Percentiles rank a stretch among this genome's conserved stretches.
Conservation (phyloP, 768 basidiomycete species). For the Plicaturopsis crispa region DNA sequence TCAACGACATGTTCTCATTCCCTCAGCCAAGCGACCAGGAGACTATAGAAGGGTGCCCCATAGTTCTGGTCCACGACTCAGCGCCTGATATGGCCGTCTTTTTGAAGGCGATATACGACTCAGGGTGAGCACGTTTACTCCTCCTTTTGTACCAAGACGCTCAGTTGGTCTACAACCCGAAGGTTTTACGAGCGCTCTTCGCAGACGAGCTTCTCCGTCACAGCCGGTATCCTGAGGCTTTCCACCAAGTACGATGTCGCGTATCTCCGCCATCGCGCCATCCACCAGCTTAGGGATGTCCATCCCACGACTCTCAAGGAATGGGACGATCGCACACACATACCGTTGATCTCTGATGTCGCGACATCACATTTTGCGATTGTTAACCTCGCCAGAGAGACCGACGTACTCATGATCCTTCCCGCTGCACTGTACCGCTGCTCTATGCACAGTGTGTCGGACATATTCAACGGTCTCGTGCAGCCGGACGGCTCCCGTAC, state of each 20-base stretch:
- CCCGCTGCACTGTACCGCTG: conserved; percentile 5
- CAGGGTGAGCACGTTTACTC: conserved; percentile 1
- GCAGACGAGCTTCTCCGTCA: conserved; percentile 3
- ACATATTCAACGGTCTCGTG: too few species aligned
- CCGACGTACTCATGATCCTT: conserved; percentile 1
- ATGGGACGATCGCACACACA: conserved; percentile 25
- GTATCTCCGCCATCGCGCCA: conserved; percentile 5
- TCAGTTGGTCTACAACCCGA: not conserved
- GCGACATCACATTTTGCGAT: not conserved
- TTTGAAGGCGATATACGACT: conserved; percentile 9
- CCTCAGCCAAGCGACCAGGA: conserved; percentile 6
- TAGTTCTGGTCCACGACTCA: conserved; percentile 9
- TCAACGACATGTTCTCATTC: conserved; percentile 10
- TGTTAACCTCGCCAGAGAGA: conserved; percentile 4
- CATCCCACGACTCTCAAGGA: too few species aligned
- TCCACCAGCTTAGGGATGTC: conserved; percentile 6
- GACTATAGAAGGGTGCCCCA: conserved; percentile 9
- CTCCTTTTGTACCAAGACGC: not conserved
- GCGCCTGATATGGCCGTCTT: conserved; percentile 5
- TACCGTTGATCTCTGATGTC: too few species aligned
- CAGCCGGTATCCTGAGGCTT: conserved; percentile 8
- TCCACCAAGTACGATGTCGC: conserved; percentile 10
- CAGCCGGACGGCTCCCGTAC: too few species aligned
- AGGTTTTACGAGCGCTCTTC: conserved; percentile 1
- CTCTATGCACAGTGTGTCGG: too few species aligned